A percentile compares a stretch with the other conserved stretches of the same genome.
Conservation (phyloP, 305 asterid genomes). For the Plantago rigida region DNA sequence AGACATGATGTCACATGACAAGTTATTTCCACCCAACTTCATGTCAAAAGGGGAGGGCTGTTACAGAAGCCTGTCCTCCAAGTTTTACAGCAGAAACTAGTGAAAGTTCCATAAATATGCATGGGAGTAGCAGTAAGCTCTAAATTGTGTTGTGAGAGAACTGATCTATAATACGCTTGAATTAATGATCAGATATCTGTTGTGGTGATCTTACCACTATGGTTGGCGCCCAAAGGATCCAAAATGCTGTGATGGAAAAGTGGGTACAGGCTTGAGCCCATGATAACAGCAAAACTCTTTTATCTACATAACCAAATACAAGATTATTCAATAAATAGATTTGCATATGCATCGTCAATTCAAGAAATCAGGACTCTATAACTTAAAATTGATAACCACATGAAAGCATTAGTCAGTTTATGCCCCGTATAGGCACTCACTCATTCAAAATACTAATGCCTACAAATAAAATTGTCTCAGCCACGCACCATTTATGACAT, state of each 20-base stretch:
- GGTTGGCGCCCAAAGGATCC: conserved; percentile 93
- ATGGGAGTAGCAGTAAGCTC: background rate
- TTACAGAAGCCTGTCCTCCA: background rate
- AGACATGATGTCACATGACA: background rate
- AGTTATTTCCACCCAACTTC: background rate
- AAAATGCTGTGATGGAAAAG: conserved; percentile 61
- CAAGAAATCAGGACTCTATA: background rate
- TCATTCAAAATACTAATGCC: background rate
- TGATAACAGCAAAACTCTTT: conserved; percentile 71
- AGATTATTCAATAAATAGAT: conserved; percentile 4
- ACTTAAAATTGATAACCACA: conserved; percentile 4
- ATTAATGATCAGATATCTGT: background rate
- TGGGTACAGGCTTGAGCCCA: conserved; percentile 71
- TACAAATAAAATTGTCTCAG: conserved; percentile 15
- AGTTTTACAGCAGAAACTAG: background rate
- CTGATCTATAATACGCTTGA: background rate
- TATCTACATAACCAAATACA: conserved; percentile 41
- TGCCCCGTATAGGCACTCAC: background rate
- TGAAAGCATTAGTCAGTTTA: background rate
- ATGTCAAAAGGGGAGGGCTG: background rate
- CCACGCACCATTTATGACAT: conserved; percentile 45
- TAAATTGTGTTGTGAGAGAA: background rate
- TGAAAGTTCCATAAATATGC: background rate
- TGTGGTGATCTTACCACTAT: conserved; percentile 44
- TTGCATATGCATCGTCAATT: conserved; percentile 2